Percentiles rank a stretch among this genome's conserved stretches.
Evolutionary conservation across 2,329 filamentous ascomycete species (phyloP).

Genomic region (Trichoderma asperellum): DNA sequence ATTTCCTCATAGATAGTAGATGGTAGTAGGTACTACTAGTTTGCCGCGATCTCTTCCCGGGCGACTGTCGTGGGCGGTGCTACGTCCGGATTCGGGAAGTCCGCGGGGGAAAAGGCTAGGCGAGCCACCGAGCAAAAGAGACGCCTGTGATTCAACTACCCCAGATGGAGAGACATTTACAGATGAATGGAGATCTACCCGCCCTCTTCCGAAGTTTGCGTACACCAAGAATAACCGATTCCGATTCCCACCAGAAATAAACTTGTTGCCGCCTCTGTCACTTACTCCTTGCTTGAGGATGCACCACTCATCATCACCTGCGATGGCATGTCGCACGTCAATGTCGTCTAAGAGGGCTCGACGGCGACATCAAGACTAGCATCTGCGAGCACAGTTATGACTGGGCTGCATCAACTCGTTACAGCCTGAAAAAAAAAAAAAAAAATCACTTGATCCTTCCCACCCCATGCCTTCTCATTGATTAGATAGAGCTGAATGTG

Average conservation of each 20-base stretch:
- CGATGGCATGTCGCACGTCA: not conserved
- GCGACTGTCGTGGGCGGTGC: not conserved
- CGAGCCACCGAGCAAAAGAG: not conserved
- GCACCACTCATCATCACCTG: not conserved
- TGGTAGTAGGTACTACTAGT: not conserved
- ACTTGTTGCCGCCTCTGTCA: not conserved
- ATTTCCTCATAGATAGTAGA: not conserved
- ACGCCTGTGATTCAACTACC: not conserved
- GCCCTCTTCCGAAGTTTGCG: not conserved
- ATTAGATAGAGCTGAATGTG: not conserved
- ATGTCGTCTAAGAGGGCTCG: not conserved
- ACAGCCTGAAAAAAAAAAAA: too few species aligned
- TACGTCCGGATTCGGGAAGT: constrained; percentile 13
- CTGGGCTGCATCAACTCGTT: not conserved
- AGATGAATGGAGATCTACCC: constrained; percentile 1
- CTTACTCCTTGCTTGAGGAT: not conserved
- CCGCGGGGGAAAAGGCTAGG: constrained; percentile 1
- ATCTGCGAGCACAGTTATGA: not conserved
- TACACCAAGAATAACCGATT: constrained; percentile 9
- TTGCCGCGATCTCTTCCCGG: not conserved
- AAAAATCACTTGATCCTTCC: not conserved
- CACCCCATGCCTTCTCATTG: not conserved
- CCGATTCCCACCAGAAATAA: not conserved
- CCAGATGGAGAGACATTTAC: not conserved
- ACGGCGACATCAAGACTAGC: not conserved